Conservation (phyloP, 176 grass and related monocot species). For the Cenchrus purpureus region DNA sequence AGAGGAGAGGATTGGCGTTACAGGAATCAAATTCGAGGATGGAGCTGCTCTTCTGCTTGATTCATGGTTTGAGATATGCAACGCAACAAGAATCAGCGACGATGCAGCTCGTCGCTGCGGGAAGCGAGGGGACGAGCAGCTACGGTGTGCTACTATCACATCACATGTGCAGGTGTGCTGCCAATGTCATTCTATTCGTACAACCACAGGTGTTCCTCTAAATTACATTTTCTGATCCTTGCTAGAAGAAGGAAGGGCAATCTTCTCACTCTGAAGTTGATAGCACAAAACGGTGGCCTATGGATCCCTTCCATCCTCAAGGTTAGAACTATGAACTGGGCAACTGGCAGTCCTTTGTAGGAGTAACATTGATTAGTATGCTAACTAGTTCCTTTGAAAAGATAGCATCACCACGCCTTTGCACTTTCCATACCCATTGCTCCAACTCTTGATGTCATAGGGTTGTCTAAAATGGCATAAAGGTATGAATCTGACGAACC, state of each 20-base stretch:
- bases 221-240: neutral
- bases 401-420: neutral
- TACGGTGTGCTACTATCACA: neutral
- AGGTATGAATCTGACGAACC: no score
- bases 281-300: neutral
- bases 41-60: neutral
- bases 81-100: neutral
- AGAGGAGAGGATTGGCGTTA: neutral
- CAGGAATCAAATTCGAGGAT: neutral
- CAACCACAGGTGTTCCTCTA: neutral
- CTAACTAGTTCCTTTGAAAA: neutral
- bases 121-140: neutral
- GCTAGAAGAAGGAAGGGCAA: neutral
- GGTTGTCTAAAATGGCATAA: neutral
- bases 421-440: neutral
- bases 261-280: neutral
- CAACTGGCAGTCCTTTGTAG: neutral
- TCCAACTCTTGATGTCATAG: neutral
- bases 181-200: neutral
- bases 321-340: constrained; percentile 33
- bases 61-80: neutral
- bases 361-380: neutral
- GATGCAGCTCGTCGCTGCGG: neutral
- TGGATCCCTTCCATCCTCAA: constrained; percentile 26
- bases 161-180: neutral